These are phyloP conservation scores for Ascochyta clinopodiicola DNA, from an alignment of 2,329 filamentous ascomycete genomes.

Conservation along the genomic window DNA sequence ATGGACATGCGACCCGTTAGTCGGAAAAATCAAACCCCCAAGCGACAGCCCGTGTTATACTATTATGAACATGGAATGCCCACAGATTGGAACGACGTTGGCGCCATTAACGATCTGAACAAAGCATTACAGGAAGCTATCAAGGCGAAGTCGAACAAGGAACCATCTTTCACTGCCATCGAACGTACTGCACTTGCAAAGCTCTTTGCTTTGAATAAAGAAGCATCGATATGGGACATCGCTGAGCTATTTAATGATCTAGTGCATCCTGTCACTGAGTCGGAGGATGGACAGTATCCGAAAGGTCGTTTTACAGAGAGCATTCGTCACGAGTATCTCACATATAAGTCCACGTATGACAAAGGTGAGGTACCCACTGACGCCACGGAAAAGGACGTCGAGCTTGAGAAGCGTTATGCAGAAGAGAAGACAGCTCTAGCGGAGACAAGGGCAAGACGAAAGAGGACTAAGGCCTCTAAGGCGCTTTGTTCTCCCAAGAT, in stretches of 20 bases:
- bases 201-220: constrained; percentile 19
- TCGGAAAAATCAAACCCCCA: constrained; percentile 21
- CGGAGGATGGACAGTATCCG: constrained; percentile 4
- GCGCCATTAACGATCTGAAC: constrained; percentile 35
- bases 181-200: constrained; percentile 31
- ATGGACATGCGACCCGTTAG: constrained; percentile 38
- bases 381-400: neutral
- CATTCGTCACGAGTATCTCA: constrained; percentile 34
- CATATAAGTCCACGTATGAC: constrained; percentile 31
- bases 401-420: neutral
- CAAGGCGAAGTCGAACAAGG: constrained; percentile 10
- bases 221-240: constrained; percentile 34
- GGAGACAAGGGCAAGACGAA: neutral
- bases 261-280: constrained; percentile 8
- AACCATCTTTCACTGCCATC: constrained; percentile 23
- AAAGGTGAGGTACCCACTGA: constrained; percentile 17
- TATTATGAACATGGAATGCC: constrained; percentile 27
- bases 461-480: no score
- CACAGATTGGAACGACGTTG: constrained; percentile 31
- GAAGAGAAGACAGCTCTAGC: neutral
- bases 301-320: constrained; percentile 37
- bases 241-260: constrained; percentile 33
- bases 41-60: constrained; percentile 23
- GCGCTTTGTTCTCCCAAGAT: neutral
- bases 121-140: constrained; percentile 36